Base-by-base conservation (phyloP, 805 yeast species). In the Candida adriatica region DNA sequence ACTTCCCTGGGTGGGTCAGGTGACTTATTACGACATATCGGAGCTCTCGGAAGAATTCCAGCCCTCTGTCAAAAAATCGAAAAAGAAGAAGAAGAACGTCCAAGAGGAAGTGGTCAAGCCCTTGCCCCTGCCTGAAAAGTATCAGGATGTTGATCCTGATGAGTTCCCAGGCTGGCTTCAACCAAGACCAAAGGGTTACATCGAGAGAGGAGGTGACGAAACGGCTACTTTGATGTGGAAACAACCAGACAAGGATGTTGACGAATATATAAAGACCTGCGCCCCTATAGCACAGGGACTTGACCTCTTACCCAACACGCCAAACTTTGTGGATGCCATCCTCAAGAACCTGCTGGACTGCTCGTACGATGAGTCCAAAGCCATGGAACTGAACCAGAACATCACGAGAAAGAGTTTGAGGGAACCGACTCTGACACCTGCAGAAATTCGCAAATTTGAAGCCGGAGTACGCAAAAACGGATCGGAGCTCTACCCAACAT, bases 321-420 rank as follows among this genome's bases (percentile, higher is more conserved):
- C 94, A 2, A 88, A 90, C 49, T 87, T 90, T 45, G 57, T 84
- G 39, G 97, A 92, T 59, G 75, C 79, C 2, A 66, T 82, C 13
- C 52, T 85, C 26, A 64, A 73, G 34, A 66, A 68, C 5, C 64
- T 79, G 28, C 49, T 81, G 57, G 66, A 66, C 4, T 45, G 59
- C 26, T 47, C 66, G 13, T 84, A 79, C 33, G 67, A 83, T 45
- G 48, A 59, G 2, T 63, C 48, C 0, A 49, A 46, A 16, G 81
- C 95, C 0, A 51, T 74, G 26, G 48, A 51, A 5, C 48, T 57
- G 16, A 73, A 72, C 3, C 37, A 61, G 1, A 53, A 49, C 6
- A 55, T 84, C 24, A 73, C 84, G 0, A 67, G 84, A 31, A 66
- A 70, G 22, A 48, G 65, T 0, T 62, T 92, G 31, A 69, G 67